Conservation (phyloP, 1,139 yeast genomes). For the Kodamaea derodonti region DNA sequence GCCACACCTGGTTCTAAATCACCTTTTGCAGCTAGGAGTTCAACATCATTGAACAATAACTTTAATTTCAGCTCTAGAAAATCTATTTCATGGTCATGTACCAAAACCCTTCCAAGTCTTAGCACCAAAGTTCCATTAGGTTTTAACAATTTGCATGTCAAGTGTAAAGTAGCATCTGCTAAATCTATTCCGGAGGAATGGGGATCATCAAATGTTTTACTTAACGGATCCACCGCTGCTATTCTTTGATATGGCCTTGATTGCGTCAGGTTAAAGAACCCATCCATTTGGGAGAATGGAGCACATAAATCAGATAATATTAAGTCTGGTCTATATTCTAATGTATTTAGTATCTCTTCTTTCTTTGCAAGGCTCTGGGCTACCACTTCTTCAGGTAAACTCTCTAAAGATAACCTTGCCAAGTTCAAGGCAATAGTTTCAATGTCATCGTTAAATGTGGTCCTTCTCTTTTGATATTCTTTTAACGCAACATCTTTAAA, state of each 20-base stretch:
- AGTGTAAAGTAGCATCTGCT: slow-evolving; percentile 84
- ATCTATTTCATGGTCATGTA: slow-evolving; percentile 49
- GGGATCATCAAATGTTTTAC: slow-evolving; percentile 23
- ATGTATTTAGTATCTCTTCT: slow-evolving; percentile 6
- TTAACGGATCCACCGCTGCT: slow-evolving; percentile 24
- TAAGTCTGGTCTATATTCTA: slow-evolving; percentile 43
- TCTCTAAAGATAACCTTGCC: slow-evolving; percentile 11
- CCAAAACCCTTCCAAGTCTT: slow-evolving; percentile 63
- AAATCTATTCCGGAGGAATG: slow-evolving; percentile 49
- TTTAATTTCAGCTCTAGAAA: slow-evolving; percentile 53
- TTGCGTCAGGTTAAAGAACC: slow-evolving; percentile 70
- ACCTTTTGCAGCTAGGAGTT: slow-evolving; percentile 8
- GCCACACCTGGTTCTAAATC: background rate
- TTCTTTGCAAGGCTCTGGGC: slow-evolving; percentile 7
- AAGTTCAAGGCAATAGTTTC: slow-evolving; percentile 15
- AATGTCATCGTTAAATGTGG: slow-evolving; percentile 14
- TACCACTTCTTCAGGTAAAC: slow-evolving; percentile 10
- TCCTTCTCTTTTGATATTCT: slow-evolving; percentile 9
- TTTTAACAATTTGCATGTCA: slow-evolving; percentile 65
- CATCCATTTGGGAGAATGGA: slow-evolving; percentile 62
- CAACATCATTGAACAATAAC: slow-evolving; percentile 46
- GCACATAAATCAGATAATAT: slow-evolving; percentile 85
- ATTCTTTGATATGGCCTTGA: slow-evolving; percentile 59
- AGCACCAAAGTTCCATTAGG: slow-evolving; percentile 73
- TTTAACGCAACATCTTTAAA: slow-evolving; percentile 42